Evolutionary conservation across 495 filamentous ascomycete genomes (phyloP), one percentile per base, ranked within the genome.

Genomic region (Saxophila tyrrhenica): DNA sequence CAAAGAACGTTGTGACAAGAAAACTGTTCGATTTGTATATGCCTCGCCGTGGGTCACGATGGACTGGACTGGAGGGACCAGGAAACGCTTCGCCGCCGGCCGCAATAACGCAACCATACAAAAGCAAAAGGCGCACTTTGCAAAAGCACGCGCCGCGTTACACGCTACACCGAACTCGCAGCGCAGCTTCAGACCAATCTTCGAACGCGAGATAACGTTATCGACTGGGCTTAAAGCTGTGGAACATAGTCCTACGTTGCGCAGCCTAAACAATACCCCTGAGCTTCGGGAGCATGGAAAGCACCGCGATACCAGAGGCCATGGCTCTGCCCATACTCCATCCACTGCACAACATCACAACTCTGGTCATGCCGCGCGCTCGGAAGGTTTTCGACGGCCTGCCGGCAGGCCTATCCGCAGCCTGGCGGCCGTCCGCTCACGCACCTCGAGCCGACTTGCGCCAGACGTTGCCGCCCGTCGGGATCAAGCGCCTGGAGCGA

Each of bases 1-100:
- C 38, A n/a, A 41, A 41, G 38, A 11, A 41, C n/a, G 38, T 11
- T 41, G n/a, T 39, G 22, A 51, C 15, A 3, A 13, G 17, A 8
- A 64, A 24, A 17, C 64, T 66, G 64, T 64, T 64, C 39, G 64
- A n/a, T n/a, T n/a, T n/a, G n/a, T n/a, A n/a, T n/a, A n/a, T n/a
- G n/a, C n/a, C n/a, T n/a, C n/a, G n/a, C n/a, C n/a, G n/a, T n/a
- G n/a, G n/a, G n/a, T n/a, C n/a, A n/a, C n/a, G n/a, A n/a, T n/a
- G 59, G 59, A 62, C 51, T 62, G 59, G 59, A 62, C 59, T 2
- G 59, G 59, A 1, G 59, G 59, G 8, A 44, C 39, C 3, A 42
- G 59, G 15, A 25, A 39, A 29, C 43, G 59, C 1, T 62, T 58
- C 38, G 46, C 50, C 11, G 43, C 48, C 15, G 54, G 50, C 19